Evolutionary conservation across 106 monocot genomes (phyloP), one percentile per base, ranked within the genome.

Genomic region (Acorus gramineus): DNA sequence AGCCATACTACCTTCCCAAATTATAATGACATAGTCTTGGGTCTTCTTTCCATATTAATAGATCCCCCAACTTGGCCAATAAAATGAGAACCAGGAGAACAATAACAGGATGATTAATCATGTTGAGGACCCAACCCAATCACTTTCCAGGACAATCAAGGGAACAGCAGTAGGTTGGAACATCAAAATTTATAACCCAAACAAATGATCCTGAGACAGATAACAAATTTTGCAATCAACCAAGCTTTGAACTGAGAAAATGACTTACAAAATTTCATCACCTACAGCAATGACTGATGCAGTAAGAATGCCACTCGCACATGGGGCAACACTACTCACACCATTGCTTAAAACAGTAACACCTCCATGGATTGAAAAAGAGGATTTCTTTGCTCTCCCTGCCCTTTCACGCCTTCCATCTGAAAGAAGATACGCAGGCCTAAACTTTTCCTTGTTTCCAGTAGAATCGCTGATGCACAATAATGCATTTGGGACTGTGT

Each of bases 321-420:
- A 62, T 52, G 4, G 43, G 70, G 55, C 55, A 60, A 64, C 66
- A 66, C 49, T 65, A 11, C 68, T 84, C 46, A 68, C 6, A 44
- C 85, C 98, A 80, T 98, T 86, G 60, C 74, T 76, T 72, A 70
- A 28, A 68, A 42, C 56, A 69, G 50, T 13, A 75, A 60, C 51
- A 58, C 14, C 59, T 71, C 77, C 78, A 68, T 9, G 42, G 9
- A 66, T 78, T 11, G 56, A 14, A 81, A 1, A 28, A 28, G 56
- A 44, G 42, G 9, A 54, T 76, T 81, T 98, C 70, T 86, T 98
- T 67, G 76, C 69, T 79, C 98, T 77, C 44, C 98, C 98, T 65
- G 98, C 98, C 66, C 98, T 92, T 76, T 98, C 98, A 55, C 85
- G 69, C 56, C 98, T 82, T 69, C 98, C 98, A 78, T 98, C 98